Percentiles rank a stretch among this genome's conserved stretches.
These are phyloP conservation scores for Eimeria falciformis DNA, from an alignment of 169 alveolate genomes.

Conservation along the genomic window DNA sequence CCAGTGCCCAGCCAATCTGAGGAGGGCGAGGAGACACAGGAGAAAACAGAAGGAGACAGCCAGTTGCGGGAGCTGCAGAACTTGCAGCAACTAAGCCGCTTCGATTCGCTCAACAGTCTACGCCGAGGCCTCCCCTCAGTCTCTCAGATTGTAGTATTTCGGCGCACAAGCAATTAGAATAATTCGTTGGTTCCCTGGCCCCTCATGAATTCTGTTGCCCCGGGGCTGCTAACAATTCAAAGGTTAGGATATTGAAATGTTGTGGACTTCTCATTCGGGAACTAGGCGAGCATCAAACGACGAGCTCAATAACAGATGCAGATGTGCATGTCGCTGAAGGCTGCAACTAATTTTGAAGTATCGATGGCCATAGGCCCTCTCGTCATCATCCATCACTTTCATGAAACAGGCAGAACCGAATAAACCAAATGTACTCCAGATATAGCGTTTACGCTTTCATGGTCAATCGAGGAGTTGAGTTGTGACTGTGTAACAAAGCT, in stretches of 20 bases:
- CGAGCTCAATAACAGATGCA: constrained; percentile 43
- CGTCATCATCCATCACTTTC: too few species aligned
- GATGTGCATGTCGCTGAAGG: constrained; percentile 27
- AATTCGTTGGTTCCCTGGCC: too few species aligned
- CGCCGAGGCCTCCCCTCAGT: constrained; percentile 25
- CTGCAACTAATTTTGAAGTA: too few species aligned
- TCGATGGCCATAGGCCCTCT: too few species aligned
- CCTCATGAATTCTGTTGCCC: too few species aligned
- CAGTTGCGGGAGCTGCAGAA: constrained; percentile 51
- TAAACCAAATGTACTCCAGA: too few species aligned
- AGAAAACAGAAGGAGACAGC: background rate
- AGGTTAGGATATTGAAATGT: background rate
- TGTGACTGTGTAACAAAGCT: too few species aligned
- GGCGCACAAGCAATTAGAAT: background rate
- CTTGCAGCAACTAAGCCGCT: constrained; percentile 55
- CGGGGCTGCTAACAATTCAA: background rate
- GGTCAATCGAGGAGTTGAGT: too few species aligned
- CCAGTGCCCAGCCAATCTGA: constrained; percentile 2
- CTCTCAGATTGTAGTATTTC: constrained; percentile 51
- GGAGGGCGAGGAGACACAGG: background rate
- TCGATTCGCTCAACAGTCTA: constrained; percentile 55
- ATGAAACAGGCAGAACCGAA: too few species aligned
- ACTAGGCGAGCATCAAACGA: background rate
- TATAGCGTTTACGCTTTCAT: too few species aligned
- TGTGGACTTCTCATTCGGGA: background rate